Conservation (phyloP, 163 green algal genomes). For the Trebouxiophyceae sp. region DNA sequence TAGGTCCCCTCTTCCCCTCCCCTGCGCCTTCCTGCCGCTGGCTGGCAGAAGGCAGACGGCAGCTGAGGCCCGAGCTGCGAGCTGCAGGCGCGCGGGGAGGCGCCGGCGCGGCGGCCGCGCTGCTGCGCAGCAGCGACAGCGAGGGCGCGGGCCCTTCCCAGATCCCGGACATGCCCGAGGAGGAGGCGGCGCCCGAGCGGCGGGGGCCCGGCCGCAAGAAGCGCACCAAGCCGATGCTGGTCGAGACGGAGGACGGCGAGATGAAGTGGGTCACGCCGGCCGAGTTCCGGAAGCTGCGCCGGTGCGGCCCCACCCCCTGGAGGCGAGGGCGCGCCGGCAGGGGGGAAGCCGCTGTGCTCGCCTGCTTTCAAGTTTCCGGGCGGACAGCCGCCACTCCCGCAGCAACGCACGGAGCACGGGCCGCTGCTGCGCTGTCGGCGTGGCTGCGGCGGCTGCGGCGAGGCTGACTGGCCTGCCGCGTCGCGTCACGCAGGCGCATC, state of each 20-base stretch:
- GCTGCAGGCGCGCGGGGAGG: too few species aligned
- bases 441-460: neutral
- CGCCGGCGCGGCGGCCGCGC: too few species aligned
- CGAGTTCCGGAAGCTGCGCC: slow-evolving; percentile 4
- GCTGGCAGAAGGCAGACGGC: too few species aligned
- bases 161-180: too few species aligned
- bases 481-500: slow-evolving; percentile 4
- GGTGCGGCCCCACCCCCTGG: neutral
- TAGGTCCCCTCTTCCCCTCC: too few species aligned
- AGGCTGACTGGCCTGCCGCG: neutral
- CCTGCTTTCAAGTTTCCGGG: too few species aligned
- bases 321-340: neutral
- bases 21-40: too few species aligned
- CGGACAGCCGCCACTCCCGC: too few species aligned
- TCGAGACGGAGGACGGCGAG: slow-evolving; percentile 4
- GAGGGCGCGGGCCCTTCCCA: too few species aligned
- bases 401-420: too few species aligned
- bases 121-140: too few species aligned
- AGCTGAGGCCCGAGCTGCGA: too few species aligned
- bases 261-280: neutral
- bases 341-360: neutral
- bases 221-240: slow-evolving; percentile 7
- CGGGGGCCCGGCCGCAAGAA: slow-evolving; percentile 2
- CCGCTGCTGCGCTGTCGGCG: neutral
- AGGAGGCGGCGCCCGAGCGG: slow-evolving; percentile 2